A percentile compares a stretch with the other conserved stretches of the same genome.
Evolutionary conservation across 441 rosid species (phyloP).

Genomic region (Omphalea diandra): DNA sequence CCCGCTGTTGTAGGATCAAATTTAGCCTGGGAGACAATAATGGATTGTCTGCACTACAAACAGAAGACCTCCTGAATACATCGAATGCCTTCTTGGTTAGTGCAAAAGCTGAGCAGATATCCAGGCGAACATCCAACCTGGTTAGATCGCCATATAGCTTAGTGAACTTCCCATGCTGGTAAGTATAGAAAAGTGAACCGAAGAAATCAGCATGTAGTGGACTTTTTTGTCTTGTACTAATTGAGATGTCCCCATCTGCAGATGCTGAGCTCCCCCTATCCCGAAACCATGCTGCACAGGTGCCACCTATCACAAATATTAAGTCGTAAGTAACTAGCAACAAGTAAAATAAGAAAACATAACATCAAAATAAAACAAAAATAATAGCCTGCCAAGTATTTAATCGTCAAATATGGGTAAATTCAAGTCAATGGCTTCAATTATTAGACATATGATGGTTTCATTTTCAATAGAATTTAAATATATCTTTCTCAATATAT

Average conservation of each 20-base stretch:
- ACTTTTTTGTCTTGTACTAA: constrained; percentile 39
- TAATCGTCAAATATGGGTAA: not conserved
- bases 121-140: constrained; percentile 74
- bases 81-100: constrained; percentile 47
- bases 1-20: constrained; percentile 84
- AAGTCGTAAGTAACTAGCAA: not conserved
- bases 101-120: constrained; percentile 62
- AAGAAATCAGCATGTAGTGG: constrained; percentile 59
- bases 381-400: not conserved
- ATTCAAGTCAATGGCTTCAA: not conserved
- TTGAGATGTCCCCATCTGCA: constrained; percentile 19
- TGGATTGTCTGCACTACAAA: constrained; percentile 31
- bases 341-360: constrained; percentile 2
- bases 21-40: constrained; percentile 63
- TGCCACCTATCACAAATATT: constrained; percentile 45
- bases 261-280: constrained; percentile 35
- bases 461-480: no score
- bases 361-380: not conserved
- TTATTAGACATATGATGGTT: no score
- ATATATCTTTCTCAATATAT: no score
- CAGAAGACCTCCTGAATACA: constrained; percentile 37
- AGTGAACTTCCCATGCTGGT: constrained; percentile 66
- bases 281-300: constrained; percentile 58
- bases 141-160: constrained; percentile 65
- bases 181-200: constrained; percentile 71